phyloP scores from a whole-genome alignment of 176 grass and related monocot genomes.

The Cenchrus fungigraminus region DNA sequence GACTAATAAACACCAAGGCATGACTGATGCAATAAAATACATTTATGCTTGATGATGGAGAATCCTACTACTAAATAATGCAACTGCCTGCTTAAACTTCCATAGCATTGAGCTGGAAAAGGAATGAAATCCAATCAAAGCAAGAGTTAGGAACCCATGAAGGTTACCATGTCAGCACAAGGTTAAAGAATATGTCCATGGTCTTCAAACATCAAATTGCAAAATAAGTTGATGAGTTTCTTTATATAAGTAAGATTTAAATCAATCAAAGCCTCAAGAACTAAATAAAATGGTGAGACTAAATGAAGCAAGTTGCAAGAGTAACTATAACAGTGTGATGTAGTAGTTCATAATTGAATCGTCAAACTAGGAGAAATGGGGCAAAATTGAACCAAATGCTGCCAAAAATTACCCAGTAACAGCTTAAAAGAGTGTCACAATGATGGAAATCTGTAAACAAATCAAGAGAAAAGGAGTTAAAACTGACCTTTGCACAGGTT shows the following conservation, averaged over 20 bases:
- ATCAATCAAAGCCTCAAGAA: background rate
- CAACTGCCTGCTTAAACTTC: background rate
- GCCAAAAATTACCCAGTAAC: background rate
- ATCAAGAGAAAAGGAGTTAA: background rate
- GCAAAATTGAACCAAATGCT: background rate
- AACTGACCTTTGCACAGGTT: conserved; percentile 1
- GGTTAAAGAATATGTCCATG: background rate
- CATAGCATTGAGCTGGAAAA: background rate
- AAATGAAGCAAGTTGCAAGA: conserved; percentile 9
- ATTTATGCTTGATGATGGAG: background rate
- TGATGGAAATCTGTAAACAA: background rate
- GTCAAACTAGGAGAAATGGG: background rate
- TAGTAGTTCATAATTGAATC: background rate
- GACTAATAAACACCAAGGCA: background rate
- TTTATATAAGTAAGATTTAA: background rate
- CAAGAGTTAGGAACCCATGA: background rate
- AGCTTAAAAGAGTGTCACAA: background rate
- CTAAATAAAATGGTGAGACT: background rate
- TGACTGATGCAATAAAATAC: background rate
- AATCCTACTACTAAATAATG: background rate
- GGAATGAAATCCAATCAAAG: background rate
- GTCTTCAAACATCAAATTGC: background rate
- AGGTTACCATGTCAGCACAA: background rate
- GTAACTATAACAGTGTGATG: background rate
- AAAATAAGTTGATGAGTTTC: background rate